These are phyloP conservation scores for Sugiyamaella qingdaonensis DNA, from an alignment of 805 yeast species.

Conservation along the genomic window DNA sequence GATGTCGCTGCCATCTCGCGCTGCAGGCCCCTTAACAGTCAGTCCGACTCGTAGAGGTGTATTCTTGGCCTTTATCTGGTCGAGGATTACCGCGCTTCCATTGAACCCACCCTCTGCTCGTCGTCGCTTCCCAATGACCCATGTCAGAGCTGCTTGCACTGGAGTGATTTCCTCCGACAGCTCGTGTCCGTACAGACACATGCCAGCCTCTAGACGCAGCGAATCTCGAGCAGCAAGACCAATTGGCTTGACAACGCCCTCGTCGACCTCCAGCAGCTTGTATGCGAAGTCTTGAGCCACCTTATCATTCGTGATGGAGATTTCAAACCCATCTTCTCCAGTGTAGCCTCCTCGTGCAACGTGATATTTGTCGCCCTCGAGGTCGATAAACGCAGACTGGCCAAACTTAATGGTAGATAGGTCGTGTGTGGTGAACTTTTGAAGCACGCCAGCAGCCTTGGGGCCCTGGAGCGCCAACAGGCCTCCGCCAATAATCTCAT, in stretches of 20 bases:
- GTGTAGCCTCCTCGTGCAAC: conserved; percentile 97
- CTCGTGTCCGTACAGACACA: conserved; percentile 96
- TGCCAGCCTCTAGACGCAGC: conserved; percentile 92
- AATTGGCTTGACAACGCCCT: conserved; percentile 65
- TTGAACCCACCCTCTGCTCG: conserved; percentile 59
- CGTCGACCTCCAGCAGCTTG: conserved; percentile 48
- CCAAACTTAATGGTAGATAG: conserved; percentile 72
- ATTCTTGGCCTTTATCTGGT: conserved; percentile 65
- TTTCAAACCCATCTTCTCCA: conserved; percentile 97
- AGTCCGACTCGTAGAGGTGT: conserved; percentile 68
- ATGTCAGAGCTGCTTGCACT: conserved; percentile 79
- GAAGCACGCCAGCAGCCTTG: conserved; percentile 60
- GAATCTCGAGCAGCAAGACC: conserved; percentile 99
- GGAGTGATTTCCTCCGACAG: conserved; percentile 77
- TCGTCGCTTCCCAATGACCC: conserved; percentile 85
- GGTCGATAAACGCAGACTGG: conserved; percentile 47
- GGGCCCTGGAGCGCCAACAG: conserved; percentile 95
- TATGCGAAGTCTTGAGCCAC: conserved; percentile 58
- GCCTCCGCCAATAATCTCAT: conserved; percentile 53
- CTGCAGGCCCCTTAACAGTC: conserved; percentile 80
- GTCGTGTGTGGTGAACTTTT: conserved; percentile 56
- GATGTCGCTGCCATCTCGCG: conserved; percentile 73
- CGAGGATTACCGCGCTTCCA: conserved; percentile 66
- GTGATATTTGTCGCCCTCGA: conserved; percentile 49
- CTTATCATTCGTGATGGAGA: conserved; percentile 59